These are phyloP conservation scores for Colletotrichum magnum DNA, from an alignment of 2,329 filamentous ascomycete genomes.

Conservation along the genomic window DNA sequence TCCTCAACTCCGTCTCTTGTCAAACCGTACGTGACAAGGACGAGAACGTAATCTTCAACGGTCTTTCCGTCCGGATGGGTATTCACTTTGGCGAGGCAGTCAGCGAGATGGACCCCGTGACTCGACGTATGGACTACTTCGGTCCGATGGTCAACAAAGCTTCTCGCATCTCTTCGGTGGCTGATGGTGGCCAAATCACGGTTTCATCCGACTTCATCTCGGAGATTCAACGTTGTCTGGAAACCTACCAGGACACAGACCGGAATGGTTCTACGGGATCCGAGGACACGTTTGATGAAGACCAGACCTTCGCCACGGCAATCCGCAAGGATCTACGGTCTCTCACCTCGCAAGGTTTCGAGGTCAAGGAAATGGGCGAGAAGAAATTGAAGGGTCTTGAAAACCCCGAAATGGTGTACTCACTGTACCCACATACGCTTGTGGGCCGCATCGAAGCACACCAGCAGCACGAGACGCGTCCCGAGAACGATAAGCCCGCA, in stretches of 20 bases:
- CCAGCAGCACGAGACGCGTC: slow-evolving; percentile 61
- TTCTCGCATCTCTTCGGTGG: slow-evolving; percentile 91
- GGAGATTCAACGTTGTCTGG: slow-evolving; percentile 91
- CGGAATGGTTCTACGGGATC: slow-evolving; percentile 76
- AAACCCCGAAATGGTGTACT: slow-evolving; percentile 95
- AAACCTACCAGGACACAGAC: slow-evolving; percentile 90
- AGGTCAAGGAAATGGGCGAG: slow-evolving; percentile 96
- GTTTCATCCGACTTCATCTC: slow-evolving; percentile 98
- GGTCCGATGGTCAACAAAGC: slow-evolving; percentile 99
- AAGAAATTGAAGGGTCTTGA: slow-evolving; percentile 96
- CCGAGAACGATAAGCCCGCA: slow-evolving; percentile 67
- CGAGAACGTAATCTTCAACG: slow-evolving; percentile 90
- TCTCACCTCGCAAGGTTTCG: slow-evolving; percentile 91
- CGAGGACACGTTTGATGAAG: slow-evolving; percentile 78
- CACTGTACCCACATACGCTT: slow-evolving; percentile 92
- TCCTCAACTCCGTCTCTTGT: slow-evolving; percentile 87
- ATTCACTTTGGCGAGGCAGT: slow-evolving; percentile 96
- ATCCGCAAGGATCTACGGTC: slow-evolving; percentile 91
- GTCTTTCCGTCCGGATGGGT: slow-evolving; percentile 96
- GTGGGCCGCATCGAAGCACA: slow-evolving; percentile 84
- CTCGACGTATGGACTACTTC: slow-evolving; percentile 99
- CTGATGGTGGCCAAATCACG: slow-evolving; percentile 96
- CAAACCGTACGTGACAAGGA: slow-evolving; percentile 87
- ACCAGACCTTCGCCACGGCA: slow-evolving; percentile 80
- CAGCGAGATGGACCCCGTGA: slow-evolving; percentile 95